Base-by-base conservation (phyloP, 495 filamentous ascomycete species). In the Xylaria longipes region DNA sequence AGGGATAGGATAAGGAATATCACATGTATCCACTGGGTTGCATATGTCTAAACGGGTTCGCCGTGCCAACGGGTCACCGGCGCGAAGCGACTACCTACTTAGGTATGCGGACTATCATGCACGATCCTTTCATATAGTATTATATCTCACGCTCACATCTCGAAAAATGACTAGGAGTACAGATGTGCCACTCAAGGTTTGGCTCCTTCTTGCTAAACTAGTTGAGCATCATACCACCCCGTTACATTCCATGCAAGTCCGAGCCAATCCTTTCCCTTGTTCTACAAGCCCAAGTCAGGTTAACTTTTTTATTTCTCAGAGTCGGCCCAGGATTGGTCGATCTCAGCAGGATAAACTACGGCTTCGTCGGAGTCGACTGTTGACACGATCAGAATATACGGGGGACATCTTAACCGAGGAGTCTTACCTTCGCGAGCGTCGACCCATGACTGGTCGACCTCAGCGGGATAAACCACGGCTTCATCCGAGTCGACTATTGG, bases 311-410 rank as follows among this genome's bases (percentile, higher is more conserved):
- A 50, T 50, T 50, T 50, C 46, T 50, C 20, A 50, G 46, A 22
- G 46, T 50, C 46, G 8, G 12, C 46, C 46, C 54, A 50, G 7
- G 46, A 50, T 50, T 11, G 46, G n/a, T 50, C 46, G 25, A 57
- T 27, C 27, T 29, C 31, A 8, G 27, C 31, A 57, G 54, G 54
- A 33, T 33, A 29, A 17, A 57, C 54, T 33, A 57, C 27, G 25
- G 46, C 54, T 33, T 57, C 54, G 17, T 57, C 54, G 14, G 54
- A 57, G 31, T 57, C 54, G 15, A 57, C 54, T 57, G 14, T 57
- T 33, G 3, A 57, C 4, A 33, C 27, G 27, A 20, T 57, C 33
- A 57, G 17, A 17, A 33, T 12, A 57, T 33, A 33, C 2, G 27
- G 0, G 5, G 54, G 17, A 20, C 27, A 20, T 29, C 5, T 33